phyloP scores from a whole-genome alignment of 495 filamentous ascomycete species.

The Aspergillus coremiiformis region DNA sequence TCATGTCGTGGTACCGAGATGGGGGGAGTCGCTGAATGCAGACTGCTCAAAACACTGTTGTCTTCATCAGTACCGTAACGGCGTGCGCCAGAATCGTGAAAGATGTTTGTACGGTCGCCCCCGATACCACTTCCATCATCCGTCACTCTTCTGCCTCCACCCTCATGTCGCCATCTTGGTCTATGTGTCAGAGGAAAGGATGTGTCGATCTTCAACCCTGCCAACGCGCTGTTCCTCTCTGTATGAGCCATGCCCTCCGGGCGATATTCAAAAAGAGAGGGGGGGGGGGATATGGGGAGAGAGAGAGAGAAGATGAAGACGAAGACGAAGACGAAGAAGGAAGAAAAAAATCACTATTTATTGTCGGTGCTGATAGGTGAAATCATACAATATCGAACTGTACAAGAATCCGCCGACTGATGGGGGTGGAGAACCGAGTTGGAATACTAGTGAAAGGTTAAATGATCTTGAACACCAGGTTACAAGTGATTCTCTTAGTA shows the following conservation, averaged over 20 bases:
- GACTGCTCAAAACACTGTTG: constrained; percentile 37
- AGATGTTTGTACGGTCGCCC: constrained; percentile 38
- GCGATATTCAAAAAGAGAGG: neutral
- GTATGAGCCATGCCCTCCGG: constrained; percentile 35
- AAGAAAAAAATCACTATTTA: neutral
- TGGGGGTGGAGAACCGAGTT: neutral
- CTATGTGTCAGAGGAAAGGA: constrained; percentile 25
- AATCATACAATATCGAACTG: neutral
- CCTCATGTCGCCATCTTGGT: constrained; percentile 22
- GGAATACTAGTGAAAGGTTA: neutral
- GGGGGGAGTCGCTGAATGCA: constrained; percentile 41
- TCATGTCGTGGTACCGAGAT: constrained; percentile 40
- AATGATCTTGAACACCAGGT: neutral
- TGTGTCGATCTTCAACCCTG: constrained; percentile 40
- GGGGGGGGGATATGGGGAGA: too few relatives aligned
- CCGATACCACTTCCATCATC: constrained; percentile 36
- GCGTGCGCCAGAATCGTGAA: constrained; percentile 34
- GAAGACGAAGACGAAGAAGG: constrained; percentile 10
- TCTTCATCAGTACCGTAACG: constrained; percentile 42
- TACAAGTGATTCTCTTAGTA: neutral
- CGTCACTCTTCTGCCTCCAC: constrained; percentile 20
- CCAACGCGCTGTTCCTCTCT: constrained; percentile 28
- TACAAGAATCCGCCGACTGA: neutral
- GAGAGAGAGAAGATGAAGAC: neutral
- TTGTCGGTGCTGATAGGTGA: neutral